Base-by-base conservation (phyloP, 2,329 filamentous ascomycete species). In the Polytolypa hystricis region DNA sequence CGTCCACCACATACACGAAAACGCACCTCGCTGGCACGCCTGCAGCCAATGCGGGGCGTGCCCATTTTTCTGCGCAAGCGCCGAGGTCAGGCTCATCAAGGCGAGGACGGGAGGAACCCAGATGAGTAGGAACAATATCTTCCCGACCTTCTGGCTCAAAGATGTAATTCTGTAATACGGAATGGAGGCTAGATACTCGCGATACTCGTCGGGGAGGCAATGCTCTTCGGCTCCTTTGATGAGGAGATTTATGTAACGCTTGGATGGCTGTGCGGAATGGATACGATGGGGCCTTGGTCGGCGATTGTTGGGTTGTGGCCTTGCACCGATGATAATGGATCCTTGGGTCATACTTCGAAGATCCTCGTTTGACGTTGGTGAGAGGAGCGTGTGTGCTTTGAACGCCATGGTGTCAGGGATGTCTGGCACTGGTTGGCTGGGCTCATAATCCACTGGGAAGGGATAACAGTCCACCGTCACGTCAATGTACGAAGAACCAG, bases 311-410 rank as follows among this genome's bases (percentile, higher is more conserved):
- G 40, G 33, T 15, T 47, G 23, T 56, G 30, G 20, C 23, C n/a
- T 37, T 29, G 17, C 30, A 29, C 16, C n/a, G n/a, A n/a, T n/a
- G n/a, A n/a, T n/a, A n/a, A n/a, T n/a, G n/a, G n/a, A n/a, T n/a
- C n/a, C 14, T 48, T 30, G 47, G 54, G 37, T 44, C 53, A 34
- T 37, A 58, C 23, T 5, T 48, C 38, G 4, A 47, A 17, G 16
- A 3, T 33, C 33, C 20, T 26, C 3, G n/a, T 30, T 33, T 25
- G 19, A n/a, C 4, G 56, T 48, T 1, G 84, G 81, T 0, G 81
- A 81, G 52, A 84, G 84, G 1, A 98, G 71, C 0, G 89, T 96
- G 54, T 86, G 83, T 1, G 86, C 86, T 48, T 83, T 73, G 64
- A 96, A 93, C 0, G 81, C 69, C 29, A 58, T 64, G 0, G 79